Conservation (phyloP, 225 moss, liverwort and hornwort species). For the Climacium dendroides region DNA sequence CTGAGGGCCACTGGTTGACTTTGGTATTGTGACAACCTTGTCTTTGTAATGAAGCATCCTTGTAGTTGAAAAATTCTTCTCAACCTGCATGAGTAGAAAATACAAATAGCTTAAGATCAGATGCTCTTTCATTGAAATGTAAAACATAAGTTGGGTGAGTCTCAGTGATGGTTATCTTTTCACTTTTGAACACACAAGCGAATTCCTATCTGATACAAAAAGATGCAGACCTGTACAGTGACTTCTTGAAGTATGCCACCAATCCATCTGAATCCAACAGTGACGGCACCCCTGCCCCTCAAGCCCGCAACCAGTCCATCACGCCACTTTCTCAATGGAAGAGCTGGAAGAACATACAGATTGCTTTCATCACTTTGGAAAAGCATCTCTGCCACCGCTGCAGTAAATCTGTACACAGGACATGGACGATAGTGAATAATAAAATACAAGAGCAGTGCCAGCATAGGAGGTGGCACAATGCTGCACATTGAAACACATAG, state of each 20-base stretch:
- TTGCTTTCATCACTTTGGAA: conserved; percentile 73
- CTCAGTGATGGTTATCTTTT: not conserved
- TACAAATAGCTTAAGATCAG: not conserved
- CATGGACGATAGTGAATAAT: not conserved
- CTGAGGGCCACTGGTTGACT: conserved; percentile 28
- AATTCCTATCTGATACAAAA: not conserved
- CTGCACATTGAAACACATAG: not conserved
- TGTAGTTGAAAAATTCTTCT: conserved; percentile 25
- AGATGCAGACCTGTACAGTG: conserved; percentile 26
- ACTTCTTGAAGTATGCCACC: conserved; percentile 53
- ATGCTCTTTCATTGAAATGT: not conserved
- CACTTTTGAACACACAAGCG: not conserved
- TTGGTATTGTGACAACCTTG: conserved; percentile 38
- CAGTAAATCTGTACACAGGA: conserved; percentile 54
- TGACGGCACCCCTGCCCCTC: conserved; percentile 66
- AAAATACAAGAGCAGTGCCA: not conserved
- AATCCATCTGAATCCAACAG: conserved; percentile 65
- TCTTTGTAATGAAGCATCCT: conserved; percentile 50
- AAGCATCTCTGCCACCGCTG: conserved; percentile 86
- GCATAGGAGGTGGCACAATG: not conserved
- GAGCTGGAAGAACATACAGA: conserved; percentile 74
- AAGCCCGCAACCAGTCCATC: conserved; percentile 62
- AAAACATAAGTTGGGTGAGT: not conserved
- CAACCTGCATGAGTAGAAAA: conserved; percentile 20
- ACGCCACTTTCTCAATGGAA: conserved; percentile 59